Percentiles rank a stretch among this genome's conserved stretches.
These are phyloP conservation scores for Allomyces javanicus DNA, from an alignment of 192 early-diverging fungal genomes.

Conservation along the genomic window DNA sequence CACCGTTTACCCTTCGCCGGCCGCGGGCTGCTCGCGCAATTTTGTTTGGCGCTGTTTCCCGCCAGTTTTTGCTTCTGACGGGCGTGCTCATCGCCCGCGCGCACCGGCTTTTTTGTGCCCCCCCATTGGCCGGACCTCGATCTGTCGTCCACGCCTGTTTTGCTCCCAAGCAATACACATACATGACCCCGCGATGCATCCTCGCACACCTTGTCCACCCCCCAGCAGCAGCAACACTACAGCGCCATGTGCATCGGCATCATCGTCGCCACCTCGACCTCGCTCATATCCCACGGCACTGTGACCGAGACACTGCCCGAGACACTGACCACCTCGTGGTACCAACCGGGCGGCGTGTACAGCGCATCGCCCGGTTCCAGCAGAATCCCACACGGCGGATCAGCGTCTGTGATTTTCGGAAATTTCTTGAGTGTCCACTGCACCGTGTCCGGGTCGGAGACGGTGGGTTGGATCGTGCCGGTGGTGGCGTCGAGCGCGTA, in stretches of 20 bases:
- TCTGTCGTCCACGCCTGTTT: too few species aligned
- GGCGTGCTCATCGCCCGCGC: too few species aligned
- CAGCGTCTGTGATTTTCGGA: conserved; percentile 15
- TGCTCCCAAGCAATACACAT: too few species aligned
- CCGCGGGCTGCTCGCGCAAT: too few species aligned
- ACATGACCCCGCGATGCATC: too few species aligned
- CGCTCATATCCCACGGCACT: conserved; percentile 29
- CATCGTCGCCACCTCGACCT: conserved; percentile 12
- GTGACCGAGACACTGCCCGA: conserved; percentile 23
- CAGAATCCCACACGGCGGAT: conserved; percentile 15
- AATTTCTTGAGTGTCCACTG: conserved; percentile 10
- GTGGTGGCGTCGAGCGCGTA: conserved; percentile 4
- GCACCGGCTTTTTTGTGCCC: too few species aligned
- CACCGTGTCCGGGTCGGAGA: conserved; percentile 2
- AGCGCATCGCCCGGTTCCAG: conserved; percentile 27
- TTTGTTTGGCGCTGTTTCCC: too few species aligned
- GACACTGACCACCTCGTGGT: conserved; percentile 30
- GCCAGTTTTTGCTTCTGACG: too few species aligned
- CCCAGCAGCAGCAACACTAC: too few species aligned
- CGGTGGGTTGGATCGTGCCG: conserved; percentile 6
- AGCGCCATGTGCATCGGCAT: conserved; percentile 25
- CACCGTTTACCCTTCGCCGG: too few species aligned
- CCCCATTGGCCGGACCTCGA: too few species aligned
- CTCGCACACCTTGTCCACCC: too few species aligned
- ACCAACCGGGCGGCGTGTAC: conserved; percentile 31